phyloP scores from a whole-genome alignment of 257 asterid species.

The Salvia rosmarinus region DNA sequence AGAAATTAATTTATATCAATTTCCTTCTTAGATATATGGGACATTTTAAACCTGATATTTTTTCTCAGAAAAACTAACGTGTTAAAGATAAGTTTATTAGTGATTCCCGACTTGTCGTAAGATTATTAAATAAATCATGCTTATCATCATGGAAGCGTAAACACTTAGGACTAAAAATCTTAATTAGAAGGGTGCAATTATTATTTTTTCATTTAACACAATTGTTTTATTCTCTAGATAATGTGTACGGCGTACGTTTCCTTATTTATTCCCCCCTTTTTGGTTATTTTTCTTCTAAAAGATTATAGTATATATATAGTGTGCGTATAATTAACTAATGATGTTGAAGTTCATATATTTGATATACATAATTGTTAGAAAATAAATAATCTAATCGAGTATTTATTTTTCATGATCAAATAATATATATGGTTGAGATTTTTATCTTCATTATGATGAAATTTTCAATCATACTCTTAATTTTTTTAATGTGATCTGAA shows the following conservation, averaged over 20 bases:
- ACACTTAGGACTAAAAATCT: too few relatives aligned
- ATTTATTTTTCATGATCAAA: too few relatives aligned
- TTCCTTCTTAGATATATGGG: not conserved
- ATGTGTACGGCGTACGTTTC: not conserved
- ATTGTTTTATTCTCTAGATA: not conserved
- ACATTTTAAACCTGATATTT: not conserved
- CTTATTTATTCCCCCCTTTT: not conserved
- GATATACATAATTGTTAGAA: too few relatives aligned
- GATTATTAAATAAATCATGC: conserved; percentile 21
- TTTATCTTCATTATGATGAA: too few relatives aligned
- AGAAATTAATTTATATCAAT: not conserved
- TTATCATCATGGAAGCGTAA: conserved; percentile 18
- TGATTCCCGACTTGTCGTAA: conserved; percentile 12
- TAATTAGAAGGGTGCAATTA: too few relatives aligned
- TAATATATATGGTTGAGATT: too few relatives aligned
- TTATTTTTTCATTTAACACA: not conserved
- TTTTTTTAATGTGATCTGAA: too few relatives aligned
- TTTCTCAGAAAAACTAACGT: not conserved
- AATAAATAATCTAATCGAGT: too few relatives aligned
- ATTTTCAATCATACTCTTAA: too few relatives aligned
- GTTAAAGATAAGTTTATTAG: not conserved
- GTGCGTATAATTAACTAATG: not conserved
- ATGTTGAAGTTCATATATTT: not conserved
- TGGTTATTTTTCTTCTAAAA: not conserved
- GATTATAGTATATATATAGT: too few relatives aligned